phyloP scores from a whole-genome alignment of 208 protist species.

The Wallacemonas rigidus region DNA sequence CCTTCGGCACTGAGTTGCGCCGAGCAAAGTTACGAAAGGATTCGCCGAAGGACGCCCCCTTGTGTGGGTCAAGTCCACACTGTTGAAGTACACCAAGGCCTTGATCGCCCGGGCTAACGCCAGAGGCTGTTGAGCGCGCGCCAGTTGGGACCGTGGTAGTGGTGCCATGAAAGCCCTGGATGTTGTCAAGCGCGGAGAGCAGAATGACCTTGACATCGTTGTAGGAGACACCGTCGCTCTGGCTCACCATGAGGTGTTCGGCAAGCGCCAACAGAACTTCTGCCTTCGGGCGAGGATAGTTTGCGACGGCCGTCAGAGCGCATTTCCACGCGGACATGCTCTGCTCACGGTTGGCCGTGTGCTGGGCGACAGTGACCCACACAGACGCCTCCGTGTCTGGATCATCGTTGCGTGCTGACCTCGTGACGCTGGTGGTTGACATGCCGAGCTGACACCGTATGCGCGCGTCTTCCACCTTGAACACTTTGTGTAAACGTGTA shows the following conservation, averaged over 20 bases:
- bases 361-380: slow-evolving; percentile 62
- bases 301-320: slow-evolving; percentile 41
- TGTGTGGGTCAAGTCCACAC: neutral
- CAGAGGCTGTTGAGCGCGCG: too few relatives aligned
- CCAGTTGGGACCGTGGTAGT: neutral
- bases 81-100: too few relatives aligned
- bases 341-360: slow-evolving; percentile 27
- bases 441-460: slow-evolving; percentile 51
- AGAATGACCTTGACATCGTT: slow-evolving; percentile 28
- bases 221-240: slow-evolving; percentile 26
- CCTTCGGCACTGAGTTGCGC: neutral
- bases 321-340: slow-evolving; percentile 44
- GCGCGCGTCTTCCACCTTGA: slow-evolving; percentile 56
- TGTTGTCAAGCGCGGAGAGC: slow-evolving; percentile 32
- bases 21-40: neutral
- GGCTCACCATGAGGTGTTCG: slow-evolving; percentile 25
- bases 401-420: slow-evolving; percentile 48
- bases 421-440: slow-evolving; percentile 34
- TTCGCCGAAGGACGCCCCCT: neutral
- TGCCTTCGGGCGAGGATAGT: slow-evolving; percentile 41
- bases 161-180: slow-evolving; percentile 24
- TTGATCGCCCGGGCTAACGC: too few relatives aligned
- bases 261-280: slow-evolving; percentile 46
- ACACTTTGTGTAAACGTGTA: slow-evolving; percentile 46
- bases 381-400: slow-evolving; percentile 64